Conservation (phyloP, 768 basidiomycete genomes). For the Tulasnella sp. region DNA sequence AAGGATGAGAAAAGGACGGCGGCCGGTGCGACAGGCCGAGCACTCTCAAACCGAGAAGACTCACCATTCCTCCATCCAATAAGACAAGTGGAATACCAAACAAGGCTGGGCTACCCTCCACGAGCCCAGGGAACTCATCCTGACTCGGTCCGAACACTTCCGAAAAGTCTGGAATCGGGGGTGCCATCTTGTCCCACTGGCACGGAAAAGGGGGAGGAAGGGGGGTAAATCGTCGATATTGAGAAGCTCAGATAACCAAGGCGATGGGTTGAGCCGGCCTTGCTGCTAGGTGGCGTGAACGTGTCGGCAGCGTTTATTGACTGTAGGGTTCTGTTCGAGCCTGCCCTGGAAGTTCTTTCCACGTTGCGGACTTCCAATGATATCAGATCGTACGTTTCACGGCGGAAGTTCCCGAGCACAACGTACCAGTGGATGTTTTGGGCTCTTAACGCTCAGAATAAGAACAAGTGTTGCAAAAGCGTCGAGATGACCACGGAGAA, state of each 20-base stretch:
- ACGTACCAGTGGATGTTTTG: background rate
- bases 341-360: background rate
- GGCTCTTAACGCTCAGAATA: background rate
- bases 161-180: background rate
- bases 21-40: slow-evolving; percentile 44
- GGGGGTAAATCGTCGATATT: background rate
- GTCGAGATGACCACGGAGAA: background rate
- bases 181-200: background rate
- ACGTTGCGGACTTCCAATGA: background rate
- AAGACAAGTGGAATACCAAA: background rate
- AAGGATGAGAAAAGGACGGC: slow-evolving; percentile 53
- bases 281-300: background rate
- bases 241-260: background rate
- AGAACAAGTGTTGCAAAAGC: background rate
- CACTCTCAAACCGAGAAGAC: slow-evolving; percentile 46
- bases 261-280: background rate
- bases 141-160: background rate
- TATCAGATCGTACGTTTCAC: background rate
- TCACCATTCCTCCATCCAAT: slow-evolving; percentile 45
- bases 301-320: background rate
- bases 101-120: background rate
- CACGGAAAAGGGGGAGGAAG: background rate
- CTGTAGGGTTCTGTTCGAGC: background rate
- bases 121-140: background rate
- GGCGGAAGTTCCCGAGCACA: background rate